A percentile compares a stretch with the other conserved stretches of the same genome.
Conservation (phyloP, 1,139 yeast species). For the Sugiyamaella novakii region DNA sequence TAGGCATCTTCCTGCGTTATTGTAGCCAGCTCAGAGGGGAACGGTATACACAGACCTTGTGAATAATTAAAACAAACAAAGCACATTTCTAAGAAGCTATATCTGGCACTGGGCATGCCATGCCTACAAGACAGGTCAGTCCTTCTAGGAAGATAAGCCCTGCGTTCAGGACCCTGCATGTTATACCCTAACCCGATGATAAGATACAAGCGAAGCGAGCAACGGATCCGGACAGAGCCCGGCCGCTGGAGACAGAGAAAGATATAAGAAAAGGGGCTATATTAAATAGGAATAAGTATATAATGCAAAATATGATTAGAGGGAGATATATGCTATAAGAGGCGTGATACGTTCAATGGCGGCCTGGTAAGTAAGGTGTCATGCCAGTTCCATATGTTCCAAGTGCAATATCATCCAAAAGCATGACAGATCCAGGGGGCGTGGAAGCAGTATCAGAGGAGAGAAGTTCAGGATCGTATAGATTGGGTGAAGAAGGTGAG, state of each 20-base stretch:
- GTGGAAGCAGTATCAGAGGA: conserved; percentile 27
- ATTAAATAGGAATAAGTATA: not conserved
- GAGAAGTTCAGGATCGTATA: conserved; percentile 16
- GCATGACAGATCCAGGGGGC: conserved; percentile 37
- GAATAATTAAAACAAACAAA: no score
- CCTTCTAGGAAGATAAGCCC: no score
- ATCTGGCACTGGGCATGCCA: no score
- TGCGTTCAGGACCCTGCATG: no score
- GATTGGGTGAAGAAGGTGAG: conserved; percentile 19
- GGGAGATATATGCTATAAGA: not conserved
- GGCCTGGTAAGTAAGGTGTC: conserved; percentile 37
- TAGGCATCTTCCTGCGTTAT: no score
- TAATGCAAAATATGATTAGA: not conserved
- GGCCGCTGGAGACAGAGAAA: conserved; percentile 3
- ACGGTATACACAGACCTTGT: no score
- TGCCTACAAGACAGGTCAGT: no score
- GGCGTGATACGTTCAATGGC: not conserved
- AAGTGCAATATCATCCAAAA: conserved; percentile 30
- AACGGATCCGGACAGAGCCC: not conserved
- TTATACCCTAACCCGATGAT: no score
- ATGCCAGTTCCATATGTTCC: conserved; percentile 36
- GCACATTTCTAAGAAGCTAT: no score
- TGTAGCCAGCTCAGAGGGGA: no score
- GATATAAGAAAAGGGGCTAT: not conserved
- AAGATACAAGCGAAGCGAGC: conserved; percentile 5